Percentiles rank a stretch among this genome's conserved stretches.
These are phyloP conservation scores for Euphorbia corollata DNA, from an alignment of 441 rosid genomes.

Conservation along the genomic window DNA sequence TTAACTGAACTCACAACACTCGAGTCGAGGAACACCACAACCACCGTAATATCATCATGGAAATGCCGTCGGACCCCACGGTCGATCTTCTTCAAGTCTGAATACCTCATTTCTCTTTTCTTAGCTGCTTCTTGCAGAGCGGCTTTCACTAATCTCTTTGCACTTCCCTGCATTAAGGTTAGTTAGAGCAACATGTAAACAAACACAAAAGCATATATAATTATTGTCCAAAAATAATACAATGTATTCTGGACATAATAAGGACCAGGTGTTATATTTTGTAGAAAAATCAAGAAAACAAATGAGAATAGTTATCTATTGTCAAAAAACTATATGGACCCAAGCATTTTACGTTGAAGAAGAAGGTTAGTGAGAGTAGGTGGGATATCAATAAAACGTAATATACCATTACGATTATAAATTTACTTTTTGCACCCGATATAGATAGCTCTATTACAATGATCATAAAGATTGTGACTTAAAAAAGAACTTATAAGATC, in stretches of 20 bases:
- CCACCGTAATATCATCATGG: slow-evolving; percentile 91
- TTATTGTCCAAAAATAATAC: background rate
- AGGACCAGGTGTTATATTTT: background rate
- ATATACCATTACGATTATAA: background rate
- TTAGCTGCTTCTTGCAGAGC: slow-evolving; percentile 83
- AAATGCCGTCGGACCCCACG: slow-evolving; percentile 89
- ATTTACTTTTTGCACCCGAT: background rate
- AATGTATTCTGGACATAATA: background rate
- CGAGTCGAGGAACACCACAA: slow-evolving; percentile 79
- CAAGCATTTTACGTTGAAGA: too few species aligned
- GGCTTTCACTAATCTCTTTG: slow-evolving; percentile 75
- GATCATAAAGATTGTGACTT: slow-evolving; percentile 6
- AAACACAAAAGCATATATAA: background rate
- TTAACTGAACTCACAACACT: slow-evolving; percentile 43
- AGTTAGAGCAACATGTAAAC: background rate
- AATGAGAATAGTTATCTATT: too few species aligned
- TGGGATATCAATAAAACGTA: background rate
- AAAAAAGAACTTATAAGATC: background rate
- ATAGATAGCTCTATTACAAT: background rate
- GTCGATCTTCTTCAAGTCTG: slow-evolving; percentile 93
- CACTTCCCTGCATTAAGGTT: slow-evolving; percentile 62
- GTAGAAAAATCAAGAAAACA: too few species aligned
- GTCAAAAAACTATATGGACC: too few species aligned
- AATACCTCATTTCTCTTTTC: slow-evolving; percentile 92
- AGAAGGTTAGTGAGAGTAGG: background rate